Evolutionary conservation across 257 asterid species (phyloP).

Genomic region (Solanum ahanhuiri): DNA sequence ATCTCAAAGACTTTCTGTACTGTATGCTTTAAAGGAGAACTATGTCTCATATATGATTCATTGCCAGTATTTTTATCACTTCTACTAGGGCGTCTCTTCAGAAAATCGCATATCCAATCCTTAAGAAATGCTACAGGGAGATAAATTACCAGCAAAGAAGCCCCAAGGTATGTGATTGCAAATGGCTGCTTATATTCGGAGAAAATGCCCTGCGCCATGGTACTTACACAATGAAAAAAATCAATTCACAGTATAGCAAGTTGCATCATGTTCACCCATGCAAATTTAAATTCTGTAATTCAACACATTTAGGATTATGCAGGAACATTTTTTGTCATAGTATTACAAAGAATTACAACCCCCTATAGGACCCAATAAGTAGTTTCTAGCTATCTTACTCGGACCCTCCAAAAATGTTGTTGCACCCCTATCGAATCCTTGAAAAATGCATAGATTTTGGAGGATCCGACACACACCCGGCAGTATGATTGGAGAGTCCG

Average conservation of each 20-base stretch:
- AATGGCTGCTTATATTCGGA: conserved; percentile 91
- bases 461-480: not conserved
- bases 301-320: not conserved
- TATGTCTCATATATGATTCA: conserved; percentile 21
- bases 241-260: not conserved
- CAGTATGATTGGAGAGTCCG: not conserved
- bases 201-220: conserved; percentile 73
- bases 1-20: conserved; percentile 58
- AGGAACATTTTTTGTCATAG: not conserved
- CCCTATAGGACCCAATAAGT: not conserved
- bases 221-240: not conserved
- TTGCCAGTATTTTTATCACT: conserved; percentile 20
- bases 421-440: not conserved
- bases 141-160: conserved; percentile 88
- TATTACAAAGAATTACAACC: not conserved
- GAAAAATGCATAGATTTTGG: not conserved
- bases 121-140: conserved; percentile 81
- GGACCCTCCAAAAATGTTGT: not conserved
- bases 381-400: not conserved
- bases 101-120: conserved; percentile 47
- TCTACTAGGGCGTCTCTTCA: conserved; percentile 38
- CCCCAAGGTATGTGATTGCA: conserved; percentile 98
- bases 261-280: not conserved
- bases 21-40: conserved; percentile 53
- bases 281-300: not conserved